Percentiles rank a stretch among this genome's conserved stretches.
phyloP scores from a whole-genome alignment of 805 yeast genomes.

The Scheffersomyces lignosus region DNA sequence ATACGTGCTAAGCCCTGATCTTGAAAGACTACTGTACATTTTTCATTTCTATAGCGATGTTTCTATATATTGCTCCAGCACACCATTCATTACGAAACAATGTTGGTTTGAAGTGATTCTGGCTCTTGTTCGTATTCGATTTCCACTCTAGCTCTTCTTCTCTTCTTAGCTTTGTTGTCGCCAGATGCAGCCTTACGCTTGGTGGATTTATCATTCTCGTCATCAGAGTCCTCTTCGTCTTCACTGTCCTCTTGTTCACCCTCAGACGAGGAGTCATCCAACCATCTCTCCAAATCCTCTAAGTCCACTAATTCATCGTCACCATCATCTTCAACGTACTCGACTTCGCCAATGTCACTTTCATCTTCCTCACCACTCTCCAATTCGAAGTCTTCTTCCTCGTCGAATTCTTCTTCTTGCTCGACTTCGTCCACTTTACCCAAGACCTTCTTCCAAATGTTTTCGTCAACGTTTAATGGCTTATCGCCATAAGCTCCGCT shows the following conservation, averaged over 20 bases:
- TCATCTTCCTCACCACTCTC: slow-evolving; percentile 50
- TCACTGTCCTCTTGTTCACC: slow-evolving; percentile 34
- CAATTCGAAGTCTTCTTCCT: slow-evolving; percentile 55
- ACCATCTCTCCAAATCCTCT: slow-evolving; percentile 92
- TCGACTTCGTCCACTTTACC: slow-evolving; percentile 58
- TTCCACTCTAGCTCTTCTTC: slow-evolving; percentile 72
- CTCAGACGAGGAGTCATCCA: slow-evolving; percentile 44
- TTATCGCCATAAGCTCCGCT: slow-evolving; percentile 98
- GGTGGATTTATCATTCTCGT: slow-evolving; percentile 30
- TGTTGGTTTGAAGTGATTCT: slow-evolving; percentile 35
- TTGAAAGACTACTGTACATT: too few species aligned
- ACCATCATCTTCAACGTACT: slow-evolving; percentile 87
- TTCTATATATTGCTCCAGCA: too few species aligned
- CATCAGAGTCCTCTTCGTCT: slow-evolving; percentile 34
- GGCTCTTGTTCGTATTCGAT: slow-evolving; percentile 82
- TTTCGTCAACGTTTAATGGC: slow-evolving; percentile 94
- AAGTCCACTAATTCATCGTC: slow-evolving; percentile 88
- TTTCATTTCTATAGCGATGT: too few species aligned
- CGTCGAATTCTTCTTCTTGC: slow-evolving; percentile 63
- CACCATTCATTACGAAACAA: slow-evolving; percentile 20
- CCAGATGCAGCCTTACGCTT: slow-evolving; percentile 33
- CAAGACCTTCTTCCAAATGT: slow-evolving; percentile 92
- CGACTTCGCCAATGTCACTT: slow-evolving; percentile 69
- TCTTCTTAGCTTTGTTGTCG: slow-evolving; percentile 41
- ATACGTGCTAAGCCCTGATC: too few species aligned